Percentiles rank a stretch among this genome's conserved stretches.
phyloP scores from a whole-genome alignment of 2,329 filamentous ascomycete species.

The Geosmithia morbida region DNA sequence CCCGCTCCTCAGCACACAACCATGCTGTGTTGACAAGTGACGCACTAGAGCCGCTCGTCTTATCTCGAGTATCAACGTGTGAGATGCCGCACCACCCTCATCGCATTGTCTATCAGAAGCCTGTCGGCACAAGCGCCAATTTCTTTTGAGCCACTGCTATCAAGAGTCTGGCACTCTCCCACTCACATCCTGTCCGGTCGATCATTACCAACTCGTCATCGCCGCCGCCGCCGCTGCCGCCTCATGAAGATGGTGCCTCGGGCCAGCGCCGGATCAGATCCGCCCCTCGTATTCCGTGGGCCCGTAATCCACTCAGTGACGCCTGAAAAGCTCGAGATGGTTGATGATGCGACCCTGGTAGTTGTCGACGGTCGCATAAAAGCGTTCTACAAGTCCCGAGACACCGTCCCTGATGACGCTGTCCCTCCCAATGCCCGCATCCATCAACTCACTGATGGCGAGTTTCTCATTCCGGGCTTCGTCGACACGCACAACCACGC shows the following conservation, averaged over 20 bases:
- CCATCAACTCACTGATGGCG: slow-evolving; percentile 17
- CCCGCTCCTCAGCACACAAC: not conserved
- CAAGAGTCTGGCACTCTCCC: too few species aligned
- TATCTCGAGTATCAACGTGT: not conserved
- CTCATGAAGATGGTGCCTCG: too few species aligned
- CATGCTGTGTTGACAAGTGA: not conserved
- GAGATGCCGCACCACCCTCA: not conserved
- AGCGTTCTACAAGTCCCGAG: slow-evolving; percentile 4
- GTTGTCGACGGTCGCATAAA: slow-evolving; percentile 9
- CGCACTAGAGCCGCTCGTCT: not conserved
- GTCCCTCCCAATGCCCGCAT: slow-evolving; percentile 1
- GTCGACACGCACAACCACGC: slow-evolving; percentile 58
- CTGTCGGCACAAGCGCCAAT: not conserved
- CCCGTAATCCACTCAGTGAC: slow-evolving; percentile 24
- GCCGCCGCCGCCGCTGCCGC: too few species aligned
- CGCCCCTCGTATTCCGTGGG: slow-evolving; percentile 19
- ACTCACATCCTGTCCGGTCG: too few species aligned
- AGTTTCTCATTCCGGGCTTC: slow-evolving; percentile 45
- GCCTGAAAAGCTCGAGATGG: slow-evolving; percentile 17
- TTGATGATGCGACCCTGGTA: slow-evolving; percentile 21
- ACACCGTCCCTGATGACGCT: slow-evolving; percentile 3
- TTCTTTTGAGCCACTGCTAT: not conserved
- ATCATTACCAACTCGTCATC: too few species aligned
- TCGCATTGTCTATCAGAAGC: too few species aligned
- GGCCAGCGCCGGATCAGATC: too few species aligned